Evolutionary conservation across 1,284 basidiomycete genomes (phyloP).

Genomic region (Puccinia polysora): DNA sequence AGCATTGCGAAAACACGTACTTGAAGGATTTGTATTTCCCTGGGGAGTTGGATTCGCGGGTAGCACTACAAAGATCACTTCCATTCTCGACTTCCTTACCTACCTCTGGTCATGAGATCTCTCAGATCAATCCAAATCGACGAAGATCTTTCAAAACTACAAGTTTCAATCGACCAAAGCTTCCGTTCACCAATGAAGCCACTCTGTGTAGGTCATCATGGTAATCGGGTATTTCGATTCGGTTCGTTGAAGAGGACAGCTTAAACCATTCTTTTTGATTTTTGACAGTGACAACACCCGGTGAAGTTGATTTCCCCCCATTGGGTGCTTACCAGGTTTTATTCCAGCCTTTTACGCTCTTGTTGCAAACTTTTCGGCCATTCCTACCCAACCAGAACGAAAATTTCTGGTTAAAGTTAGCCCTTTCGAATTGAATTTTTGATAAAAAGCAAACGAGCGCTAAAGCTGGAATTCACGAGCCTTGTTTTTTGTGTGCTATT

Average conservation of each 20-base stretch:
- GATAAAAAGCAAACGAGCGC: not conserved
- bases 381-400: conserved; percentile 46
- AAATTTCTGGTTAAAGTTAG: conserved; percentile 30
- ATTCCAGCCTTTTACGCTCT: conserved; percentile 55
- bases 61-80: not conserved
- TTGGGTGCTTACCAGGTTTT: not conserved
- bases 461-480: not conserved
- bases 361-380: conserved; percentile 56
- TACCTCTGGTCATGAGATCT: not conserved
- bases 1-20: conserved; percentile 52
- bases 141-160: conserved; percentile 2
- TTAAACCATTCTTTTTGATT: not conserved
- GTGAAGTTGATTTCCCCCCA: not conserved
- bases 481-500: not conserved
- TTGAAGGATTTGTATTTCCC: conserved; percentile 53
- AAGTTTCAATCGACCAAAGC: not conserved
- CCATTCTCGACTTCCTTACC: not conserved
- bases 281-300: not conserved
- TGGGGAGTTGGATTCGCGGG: conserved; percentile 39
- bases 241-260: too few species aligned
- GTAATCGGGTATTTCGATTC: not conserved
- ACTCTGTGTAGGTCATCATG: not conserved
- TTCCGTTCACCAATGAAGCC: not conserved
- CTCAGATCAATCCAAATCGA: not conserved
- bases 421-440: conserved; percentile 48